Percentiles rank a stretch among this genome's conserved stretches.
Evolutionary conservation across 495 filamentous ascomycete genomes (phyloP).

Genomic region (Oidiodendron maius): DNA sequence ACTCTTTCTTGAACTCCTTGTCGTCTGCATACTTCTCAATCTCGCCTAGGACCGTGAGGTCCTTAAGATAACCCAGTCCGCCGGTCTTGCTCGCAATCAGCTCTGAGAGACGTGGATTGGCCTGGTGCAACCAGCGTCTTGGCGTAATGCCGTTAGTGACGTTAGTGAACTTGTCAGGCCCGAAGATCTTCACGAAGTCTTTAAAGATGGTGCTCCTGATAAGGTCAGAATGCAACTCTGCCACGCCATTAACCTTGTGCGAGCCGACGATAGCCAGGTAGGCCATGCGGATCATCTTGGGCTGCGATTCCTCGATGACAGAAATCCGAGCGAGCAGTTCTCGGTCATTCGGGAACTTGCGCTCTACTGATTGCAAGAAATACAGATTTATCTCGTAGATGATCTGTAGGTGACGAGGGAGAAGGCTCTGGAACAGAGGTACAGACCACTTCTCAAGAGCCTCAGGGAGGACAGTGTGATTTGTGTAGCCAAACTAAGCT

Average conservation of each 20-base stretch:
- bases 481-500: slow-evolving; percentile 83
- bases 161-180: slow-evolving; percentile 95
- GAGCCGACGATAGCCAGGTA: slow-evolving; percentile 92
- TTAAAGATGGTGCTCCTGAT: slow-evolving; percentile 99
- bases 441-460: slow-evolving; percentile 99
- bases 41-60: slow-evolving; percentile 77
- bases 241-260: slow-evolving; percentile 98
- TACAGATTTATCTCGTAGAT: slow-evolving; percentile 97
- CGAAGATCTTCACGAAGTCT: slow-evolving; percentile 92
- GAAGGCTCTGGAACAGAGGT: slow-evolving; percentile 80
- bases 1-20: slow-evolving; percentile 83
- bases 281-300: slow-evolving; percentile 98
- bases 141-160: slow-evolving; percentile 98
- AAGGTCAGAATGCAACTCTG: slow-evolving; percentile 93
- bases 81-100: slow-evolving; percentile 86
- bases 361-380: slow-evolving; percentile 87
- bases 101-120: slow-evolving; percentile 87
- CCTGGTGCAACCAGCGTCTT: slow-evolving; percentile 93
- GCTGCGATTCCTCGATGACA: slow-evolving; percentile 93
- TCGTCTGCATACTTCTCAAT: slow-evolving; percentile 78
- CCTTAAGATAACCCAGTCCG: slow-evolving; percentile 76
- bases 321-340: slow-evolving; percentile 82
- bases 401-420: slow-evolving; percentile 92
- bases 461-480: slow-evolving; percentile 96
- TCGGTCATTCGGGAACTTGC: slow-evolving; percentile 80